Conservation (phyloP, 495 filamentous ascomycete species). For the Talaromyces adpressus region DNA sequence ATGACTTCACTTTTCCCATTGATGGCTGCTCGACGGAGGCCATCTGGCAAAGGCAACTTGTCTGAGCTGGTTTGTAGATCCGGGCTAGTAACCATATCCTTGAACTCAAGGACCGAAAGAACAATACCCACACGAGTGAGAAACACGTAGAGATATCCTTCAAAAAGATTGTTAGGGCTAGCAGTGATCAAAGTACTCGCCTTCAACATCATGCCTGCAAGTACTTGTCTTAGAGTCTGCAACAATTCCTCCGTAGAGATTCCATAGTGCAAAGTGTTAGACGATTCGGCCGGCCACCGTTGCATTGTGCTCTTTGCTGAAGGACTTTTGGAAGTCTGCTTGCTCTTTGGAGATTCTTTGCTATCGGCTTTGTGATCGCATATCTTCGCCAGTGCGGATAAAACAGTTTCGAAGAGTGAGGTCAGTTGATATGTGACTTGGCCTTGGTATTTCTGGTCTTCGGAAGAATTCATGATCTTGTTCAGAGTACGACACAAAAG, state of each 20-base stretch:
- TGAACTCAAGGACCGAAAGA: conserved; percentile 32
- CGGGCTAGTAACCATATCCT: conserved; percentile 18
- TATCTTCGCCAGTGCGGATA: conserved; percentile 23
- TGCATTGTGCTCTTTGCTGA: background rate
- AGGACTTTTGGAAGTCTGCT: background rate
- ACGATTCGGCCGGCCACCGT: background rate
- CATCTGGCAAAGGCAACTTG: conserved; percentile 22
- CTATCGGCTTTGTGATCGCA: conserved; percentile 18
- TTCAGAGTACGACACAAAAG: conserved; percentile 25
- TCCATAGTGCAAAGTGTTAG: background rate
- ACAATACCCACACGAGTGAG: conserved; percentile 30
- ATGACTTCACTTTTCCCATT: background rate
- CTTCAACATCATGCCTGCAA: conserved; percentile 23
- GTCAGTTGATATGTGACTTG: conserved; percentile 34
- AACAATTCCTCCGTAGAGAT: conserved; percentile 15
- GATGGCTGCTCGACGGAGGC: conserved; percentile 17
- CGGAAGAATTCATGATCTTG: conserved; percentile 19
- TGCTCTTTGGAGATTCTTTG: background rate
- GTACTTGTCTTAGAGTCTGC: conserved; percentile 14
- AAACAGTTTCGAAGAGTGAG: conserved; percentile 29
- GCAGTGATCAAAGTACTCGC: conserved; percentile 17
- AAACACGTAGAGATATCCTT: conserved; percentile 30
- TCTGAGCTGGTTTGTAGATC: conserved; percentile 15
- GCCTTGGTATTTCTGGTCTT: conserved; percentile 11
- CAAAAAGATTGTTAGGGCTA: conserved; percentile 24